These are phyloP conservation scores for Gossypium australe DNA, from an alignment of 345 rosid genomes.

Conservation along the genomic window DNA sequence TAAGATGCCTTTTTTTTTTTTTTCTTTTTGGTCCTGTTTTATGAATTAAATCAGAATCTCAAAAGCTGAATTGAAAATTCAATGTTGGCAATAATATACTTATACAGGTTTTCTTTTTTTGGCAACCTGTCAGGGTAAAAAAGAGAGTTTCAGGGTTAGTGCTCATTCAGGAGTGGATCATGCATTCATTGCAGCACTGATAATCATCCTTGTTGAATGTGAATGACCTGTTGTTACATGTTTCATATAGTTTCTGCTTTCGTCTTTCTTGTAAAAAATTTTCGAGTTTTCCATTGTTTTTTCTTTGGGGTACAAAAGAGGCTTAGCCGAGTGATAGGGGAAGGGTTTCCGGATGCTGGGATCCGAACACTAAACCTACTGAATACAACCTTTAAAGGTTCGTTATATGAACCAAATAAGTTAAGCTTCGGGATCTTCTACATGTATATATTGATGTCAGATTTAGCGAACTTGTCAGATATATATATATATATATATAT, in stretches of 20 bases:
- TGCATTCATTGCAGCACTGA: conserved; percentile 38
- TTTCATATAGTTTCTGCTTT: not conserved
- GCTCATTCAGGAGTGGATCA: conserved; percentile 43
- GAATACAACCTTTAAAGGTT: not conserved
- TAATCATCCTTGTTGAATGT: conserved; percentile 12
- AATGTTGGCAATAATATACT: not conserved
- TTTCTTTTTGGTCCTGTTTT: not conserved
- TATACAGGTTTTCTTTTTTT: not conserved
- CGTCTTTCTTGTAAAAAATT: not conserved
- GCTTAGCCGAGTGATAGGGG: not conserved
- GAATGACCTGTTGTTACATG: not conserved
- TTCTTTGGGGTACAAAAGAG: not conserved
- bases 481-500: too few relatives aligned
- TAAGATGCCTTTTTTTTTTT: not conserved
- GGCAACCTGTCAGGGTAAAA: conserved; percentile 16
- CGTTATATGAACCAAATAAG: not conserved
- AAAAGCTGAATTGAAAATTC: not conserved
- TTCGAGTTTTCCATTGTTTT: not conserved
- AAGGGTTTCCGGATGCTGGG: not conserved
- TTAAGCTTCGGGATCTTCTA: not conserved
- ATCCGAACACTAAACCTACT: not conserved
- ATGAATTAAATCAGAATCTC: not conserved
- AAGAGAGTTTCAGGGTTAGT: conserved; percentile 37
- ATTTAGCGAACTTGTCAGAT: not conserved
- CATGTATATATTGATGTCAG: not conserved